These are phyloP conservation scores for Leccinum cinnamomeum DNA, from an alignment of 1,284 basidiomycete genomes.

Conservation along the genomic window DNA sequence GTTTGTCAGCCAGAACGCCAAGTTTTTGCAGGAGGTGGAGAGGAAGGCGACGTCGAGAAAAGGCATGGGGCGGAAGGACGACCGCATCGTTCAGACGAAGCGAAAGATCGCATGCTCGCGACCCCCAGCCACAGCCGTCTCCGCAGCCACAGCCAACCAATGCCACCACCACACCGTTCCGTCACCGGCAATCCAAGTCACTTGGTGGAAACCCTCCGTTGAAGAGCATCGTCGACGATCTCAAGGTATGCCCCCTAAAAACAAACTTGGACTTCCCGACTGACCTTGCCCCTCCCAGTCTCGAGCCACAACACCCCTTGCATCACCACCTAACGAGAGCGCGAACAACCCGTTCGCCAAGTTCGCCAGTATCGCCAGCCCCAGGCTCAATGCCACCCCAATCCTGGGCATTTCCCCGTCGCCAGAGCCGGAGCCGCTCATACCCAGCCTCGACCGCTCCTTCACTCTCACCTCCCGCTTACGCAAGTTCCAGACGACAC, in stretches of 20 bases:
- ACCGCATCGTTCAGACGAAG: too few species aligned
- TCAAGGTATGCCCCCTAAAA: constrained; percentile 46
- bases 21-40: too few species aligned
- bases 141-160: background rate
- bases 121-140: background rate
- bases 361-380: constrained; percentile 35
- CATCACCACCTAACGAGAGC: constrained; percentile 39
- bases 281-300: constrained; percentile 31
- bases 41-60: too few species aligned
- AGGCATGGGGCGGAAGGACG: too few species aligned
- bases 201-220: constrained; percentile 38
- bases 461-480: constrained; percentile 24
- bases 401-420: constrained; percentile 13
- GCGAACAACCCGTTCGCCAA: constrained; percentile 42
- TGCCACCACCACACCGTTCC: constrained; percentile 14
- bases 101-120: constrained; percentile 6
- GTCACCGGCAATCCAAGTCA: constrained; percentile 22
- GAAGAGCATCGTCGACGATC: constrained; percentile 75
- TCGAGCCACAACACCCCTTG: constrained; percentile 40
- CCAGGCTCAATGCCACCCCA: constrained; percentile 7
- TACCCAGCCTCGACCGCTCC: constrained; percentile 25
- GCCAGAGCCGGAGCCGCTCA: constrained; percentile 27
- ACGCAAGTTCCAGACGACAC: constrained; percentile 43
- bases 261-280: background rate
- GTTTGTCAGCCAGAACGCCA: too few species aligned